Percentiles rank a stretch among this genome's conserved stretches.
These are phyloP conservation scores for Arabidopsis thaliana DNA, from an alignment of 345 rosid genomes.

Conservation along the genomic window DNA sequence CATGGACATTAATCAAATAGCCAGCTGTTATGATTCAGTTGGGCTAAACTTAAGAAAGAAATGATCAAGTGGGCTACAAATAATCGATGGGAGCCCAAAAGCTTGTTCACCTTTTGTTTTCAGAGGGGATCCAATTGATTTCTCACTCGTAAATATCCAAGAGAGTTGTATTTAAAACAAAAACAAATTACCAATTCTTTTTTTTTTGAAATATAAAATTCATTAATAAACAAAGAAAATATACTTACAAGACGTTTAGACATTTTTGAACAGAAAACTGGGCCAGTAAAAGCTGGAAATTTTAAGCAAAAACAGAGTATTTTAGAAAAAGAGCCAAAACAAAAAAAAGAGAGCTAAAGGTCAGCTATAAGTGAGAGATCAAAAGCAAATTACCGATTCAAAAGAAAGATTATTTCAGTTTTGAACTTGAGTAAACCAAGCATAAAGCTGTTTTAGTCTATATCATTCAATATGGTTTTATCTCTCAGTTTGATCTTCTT, in stretches of 20 bases:
- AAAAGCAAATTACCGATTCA: too few relatives aligned
- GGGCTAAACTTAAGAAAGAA: slow-evolving; percentile 16
- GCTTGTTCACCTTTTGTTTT: not conserved
- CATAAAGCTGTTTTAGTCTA: slow-evolving; percentile 49
- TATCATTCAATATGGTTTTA: slow-evolving; percentile 53
- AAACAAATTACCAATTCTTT: not conserved
- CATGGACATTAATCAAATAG: not conserved
- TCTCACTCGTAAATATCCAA: not conserved
- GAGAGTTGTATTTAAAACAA: not conserved
- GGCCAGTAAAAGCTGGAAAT: too few relatives aligned
- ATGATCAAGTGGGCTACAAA: not conserved
- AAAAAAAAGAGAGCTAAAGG: too few relatives aligned
- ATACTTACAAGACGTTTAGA: too few relatives aligned
- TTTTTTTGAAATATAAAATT: too few relatives aligned
- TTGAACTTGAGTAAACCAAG: slow-evolving; percentile 46
- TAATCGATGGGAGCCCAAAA: slow-evolving; percentile 8
- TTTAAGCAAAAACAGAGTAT: too few relatives aligned
- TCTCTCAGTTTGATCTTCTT: slow-evolving; percentile 49
- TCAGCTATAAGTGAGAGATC: too few relatives aligned
- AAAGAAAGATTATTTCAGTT: too few relatives aligned
- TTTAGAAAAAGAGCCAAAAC: too few relatives aligned
- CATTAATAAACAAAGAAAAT: too few relatives aligned
- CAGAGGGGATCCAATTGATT: not conserved
- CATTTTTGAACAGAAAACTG: too few relatives aligned
- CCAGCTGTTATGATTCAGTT: slow-evolving; percentile 8